phyloP scores from a whole-genome alignment of 306 rosid genomes.

The Senna tora region DNA sequence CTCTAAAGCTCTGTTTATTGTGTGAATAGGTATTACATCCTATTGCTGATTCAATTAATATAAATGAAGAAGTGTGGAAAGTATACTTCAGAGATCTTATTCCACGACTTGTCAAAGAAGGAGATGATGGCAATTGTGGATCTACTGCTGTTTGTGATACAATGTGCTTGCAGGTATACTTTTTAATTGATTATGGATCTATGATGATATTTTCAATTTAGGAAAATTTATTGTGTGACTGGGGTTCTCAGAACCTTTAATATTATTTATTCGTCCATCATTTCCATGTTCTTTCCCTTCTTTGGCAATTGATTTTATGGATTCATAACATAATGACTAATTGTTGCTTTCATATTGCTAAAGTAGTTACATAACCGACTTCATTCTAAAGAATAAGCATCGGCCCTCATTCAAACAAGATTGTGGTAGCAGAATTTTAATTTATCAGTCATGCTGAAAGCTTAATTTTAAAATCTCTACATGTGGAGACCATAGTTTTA shows the following conservation, averaged over 20 bases:
- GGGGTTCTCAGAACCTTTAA: background rate
- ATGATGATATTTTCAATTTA: conserved; percentile 1
- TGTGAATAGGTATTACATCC: conserved; percentile 83
- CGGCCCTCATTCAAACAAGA: conserved; percentile 12
- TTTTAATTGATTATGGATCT: conserved; percentile 4
- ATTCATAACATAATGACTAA: background rate
- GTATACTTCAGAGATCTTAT: conserved; percentile 81
- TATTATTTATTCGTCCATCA: conserved; percentile 4
- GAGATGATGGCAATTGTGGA: conserved; percentile 89
- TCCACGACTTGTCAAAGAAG: conserved; percentile 76
- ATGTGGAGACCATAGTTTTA: background rate
- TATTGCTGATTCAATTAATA: conserved; percentile 69
- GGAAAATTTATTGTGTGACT: background rate
- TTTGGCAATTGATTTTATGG: background rate
- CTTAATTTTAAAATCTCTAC: conserved; percentile 3
- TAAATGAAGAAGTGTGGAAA: conserved; percentile 78
- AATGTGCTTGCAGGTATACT: conserved; percentile 87
- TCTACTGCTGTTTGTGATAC: conserved; percentile 88
- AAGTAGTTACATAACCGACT: conserved; percentile 8
- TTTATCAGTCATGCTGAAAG: background rate
- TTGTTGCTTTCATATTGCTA: conserved; percentile 21
- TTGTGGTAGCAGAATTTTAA: background rate
- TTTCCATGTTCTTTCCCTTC: conserved; percentile 7
- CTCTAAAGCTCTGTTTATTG: conserved; percentile 23
- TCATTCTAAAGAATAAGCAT: background rate